Percentiles rank a stretch among this genome's conserved stretches.
phyloP scores from a whole-genome alignment of 2,329 filamentous ascomycete genomes.

The Diplodia intermedia region DNA sequence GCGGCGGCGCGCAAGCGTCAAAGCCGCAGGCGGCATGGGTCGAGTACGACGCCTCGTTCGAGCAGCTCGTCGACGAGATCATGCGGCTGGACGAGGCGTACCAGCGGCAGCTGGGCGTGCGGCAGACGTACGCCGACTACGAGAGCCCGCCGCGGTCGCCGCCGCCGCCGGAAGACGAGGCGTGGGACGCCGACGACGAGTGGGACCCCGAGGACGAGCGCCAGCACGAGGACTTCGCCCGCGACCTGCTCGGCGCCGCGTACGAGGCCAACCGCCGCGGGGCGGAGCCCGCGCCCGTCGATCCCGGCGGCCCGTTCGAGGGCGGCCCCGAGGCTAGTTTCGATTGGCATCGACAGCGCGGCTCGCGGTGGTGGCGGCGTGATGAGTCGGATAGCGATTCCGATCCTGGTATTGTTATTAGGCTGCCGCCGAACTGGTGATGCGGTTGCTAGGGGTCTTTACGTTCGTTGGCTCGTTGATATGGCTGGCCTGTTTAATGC shows the following conservation, averaged over 20 bases:
- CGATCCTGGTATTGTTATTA: neutral
- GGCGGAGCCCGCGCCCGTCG: neutral
- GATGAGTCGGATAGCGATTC: neutral
- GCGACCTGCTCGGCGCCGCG: neutral
- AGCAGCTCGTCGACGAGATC: no score
- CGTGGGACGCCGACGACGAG: neutral
- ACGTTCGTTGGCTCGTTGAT: no score
- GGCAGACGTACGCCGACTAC: no score
- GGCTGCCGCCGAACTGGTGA: neutral
- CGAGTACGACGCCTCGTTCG: no score
- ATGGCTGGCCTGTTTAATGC: no score
- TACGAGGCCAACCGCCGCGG: neutral
- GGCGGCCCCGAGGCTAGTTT: neutral
- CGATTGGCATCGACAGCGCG: constrained; percentile 2
- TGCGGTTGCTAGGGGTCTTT: no score
- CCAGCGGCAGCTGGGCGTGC: no score
- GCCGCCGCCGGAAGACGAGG: neutral
- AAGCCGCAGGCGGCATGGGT: no score
- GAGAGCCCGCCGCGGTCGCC: no score
- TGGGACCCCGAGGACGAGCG: neutral
- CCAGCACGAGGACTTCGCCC: neutral
- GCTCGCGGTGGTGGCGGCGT: constrained; percentile 11
- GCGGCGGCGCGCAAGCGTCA: no score
- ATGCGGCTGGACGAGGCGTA: no score
- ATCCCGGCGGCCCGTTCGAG: neutral